Conservation (phyloP, 2,329 filamentous ascomycete genomes). For the Lachnellula subtilissima region DNA sequence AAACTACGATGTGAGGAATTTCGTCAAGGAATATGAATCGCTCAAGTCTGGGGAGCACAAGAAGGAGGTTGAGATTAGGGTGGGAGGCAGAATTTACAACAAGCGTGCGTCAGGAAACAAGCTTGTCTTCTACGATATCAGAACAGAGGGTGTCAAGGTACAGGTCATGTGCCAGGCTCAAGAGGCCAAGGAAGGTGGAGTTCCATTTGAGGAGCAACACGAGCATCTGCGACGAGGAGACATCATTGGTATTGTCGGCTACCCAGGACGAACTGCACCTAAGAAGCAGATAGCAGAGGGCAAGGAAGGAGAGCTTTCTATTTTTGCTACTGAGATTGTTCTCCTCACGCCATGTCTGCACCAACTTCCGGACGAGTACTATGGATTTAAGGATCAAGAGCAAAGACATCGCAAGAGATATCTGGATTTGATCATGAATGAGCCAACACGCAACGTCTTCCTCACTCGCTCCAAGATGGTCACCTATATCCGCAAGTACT, state of each 20-base stretch:
- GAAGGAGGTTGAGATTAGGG: slow-evolving; percentile 67
- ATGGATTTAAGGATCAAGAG: slow-evolving; percentile 93
- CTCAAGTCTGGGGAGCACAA: slow-evolving; percentile 85
- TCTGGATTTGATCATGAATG: slow-evolving; percentile 92
- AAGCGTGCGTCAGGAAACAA: slow-evolving; percentile 78
- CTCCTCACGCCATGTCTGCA: slow-evolving; percentile 89
- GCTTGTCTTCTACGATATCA: slow-evolving; percentile 87
- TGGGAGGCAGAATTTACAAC: slow-evolving; percentile 86
- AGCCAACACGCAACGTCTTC: slow-evolving; percentile 76
- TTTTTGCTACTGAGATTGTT: slow-evolving; percentile 82
- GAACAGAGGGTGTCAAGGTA: slow-evolving; percentile 68
- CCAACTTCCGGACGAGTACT: slow-evolving; percentile 83
- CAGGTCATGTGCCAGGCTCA: slow-evolving; percentile 93
- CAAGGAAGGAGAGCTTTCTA: slow-evolving; percentile 84
- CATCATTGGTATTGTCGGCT: slow-evolving; percentile 83
- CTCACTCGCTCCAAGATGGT: slow-evolving; percentile 83
- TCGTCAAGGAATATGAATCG: slow-evolving; percentile 69
- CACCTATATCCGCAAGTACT: slow-evolving; percentile 79
- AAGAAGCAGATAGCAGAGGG: slow-evolving; percentile 78
- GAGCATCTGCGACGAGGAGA: slow-evolving; percentile 86
- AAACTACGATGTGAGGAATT: slow-evolving; percentile 76
- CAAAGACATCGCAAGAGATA: slow-evolving; percentile 90
- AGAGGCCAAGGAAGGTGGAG: slow-evolving; percentile 60
- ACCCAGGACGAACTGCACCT: slow-evolving; percentile 78
- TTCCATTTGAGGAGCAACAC: slow-evolving; percentile 80